Evolutionary conservation across 139 green algal species (phyloP).

Genomic region (Micromonas commoda): DNA sequence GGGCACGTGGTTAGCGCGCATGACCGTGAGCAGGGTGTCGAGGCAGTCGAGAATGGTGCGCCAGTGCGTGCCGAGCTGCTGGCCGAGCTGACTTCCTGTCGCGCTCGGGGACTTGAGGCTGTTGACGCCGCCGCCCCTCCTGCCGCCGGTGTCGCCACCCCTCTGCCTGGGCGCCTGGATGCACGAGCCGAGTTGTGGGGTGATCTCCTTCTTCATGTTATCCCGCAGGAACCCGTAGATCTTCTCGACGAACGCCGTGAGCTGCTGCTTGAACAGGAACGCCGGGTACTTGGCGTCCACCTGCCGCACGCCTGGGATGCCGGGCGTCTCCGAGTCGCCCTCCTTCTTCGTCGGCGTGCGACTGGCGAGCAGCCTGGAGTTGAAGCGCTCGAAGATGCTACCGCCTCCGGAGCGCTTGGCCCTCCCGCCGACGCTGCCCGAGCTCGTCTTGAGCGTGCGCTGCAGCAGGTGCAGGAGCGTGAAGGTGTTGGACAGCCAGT

Average conservation of each 20-base stretch:
- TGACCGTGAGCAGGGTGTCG: constrained; percentile 66
- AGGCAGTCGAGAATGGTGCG: constrained; percentile 76
- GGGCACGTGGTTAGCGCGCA: constrained; percentile 79
- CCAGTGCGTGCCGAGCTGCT: constrained; percentile 58
- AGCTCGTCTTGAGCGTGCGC: constrained; percentile 75
- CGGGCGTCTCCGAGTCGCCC: not conserved
- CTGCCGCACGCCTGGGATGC: constrained; percentile 20
- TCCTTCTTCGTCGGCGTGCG: not conserved
- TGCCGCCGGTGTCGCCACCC: not conserved
- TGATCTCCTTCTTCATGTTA: constrained; percentile 96
- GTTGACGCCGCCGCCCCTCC: not conserved
- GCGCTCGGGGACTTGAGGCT: not conserved
- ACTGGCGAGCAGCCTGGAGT: constrained; percentile 41
- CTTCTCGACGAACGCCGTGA: constrained; percentile 95
- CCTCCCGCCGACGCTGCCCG: constrained; percentile 50
- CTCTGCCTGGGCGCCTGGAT: constrained; percentile 54
- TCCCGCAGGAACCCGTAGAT: constrained; percentile 97
- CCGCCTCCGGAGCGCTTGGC: constrained; percentile 34
- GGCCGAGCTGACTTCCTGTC: not conserved
- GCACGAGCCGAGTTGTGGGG: constrained; percentile 59
- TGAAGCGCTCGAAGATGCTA: constrained; percentile 39
- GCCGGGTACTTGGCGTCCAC: constrained; percentile 98
- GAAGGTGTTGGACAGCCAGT: constrained; percentile 95
- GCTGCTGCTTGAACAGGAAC: constrained; percentile 99
- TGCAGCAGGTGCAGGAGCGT: constrained; percentile 93